Evolutionary conservation across 2,329 filamentous ascomycete species (phyloP).

Genomic region (Keithomyces neogunnii): DNA sequence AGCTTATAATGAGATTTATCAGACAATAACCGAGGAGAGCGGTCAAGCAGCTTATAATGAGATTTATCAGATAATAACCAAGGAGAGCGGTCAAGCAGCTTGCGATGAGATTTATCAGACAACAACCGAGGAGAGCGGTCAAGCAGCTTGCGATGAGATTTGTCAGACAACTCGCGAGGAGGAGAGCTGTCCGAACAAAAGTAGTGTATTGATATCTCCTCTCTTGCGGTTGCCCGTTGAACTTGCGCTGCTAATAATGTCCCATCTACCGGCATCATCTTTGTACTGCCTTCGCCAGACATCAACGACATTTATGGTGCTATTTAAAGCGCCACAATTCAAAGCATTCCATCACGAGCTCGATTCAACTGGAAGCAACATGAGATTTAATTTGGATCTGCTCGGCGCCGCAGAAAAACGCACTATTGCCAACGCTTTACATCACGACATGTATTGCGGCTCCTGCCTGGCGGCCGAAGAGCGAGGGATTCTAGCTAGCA

Average conservation of each 20-base stretch:
- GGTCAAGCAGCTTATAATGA: no score
- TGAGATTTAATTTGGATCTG: background rate
- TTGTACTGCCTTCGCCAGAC: background rate
- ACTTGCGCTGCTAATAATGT: background rate
- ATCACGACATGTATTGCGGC: constrained; percentile 1
- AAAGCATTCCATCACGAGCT: background rate
- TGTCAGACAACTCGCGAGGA: no score
- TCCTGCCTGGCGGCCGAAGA: background rate
- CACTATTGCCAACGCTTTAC: background rate
- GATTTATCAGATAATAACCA: no score
- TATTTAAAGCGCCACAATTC: background rate
- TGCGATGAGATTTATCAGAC: no score
- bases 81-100: no score
- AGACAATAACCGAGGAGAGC: no score
- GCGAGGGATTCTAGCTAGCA: background rate
- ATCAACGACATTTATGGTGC: background rate
- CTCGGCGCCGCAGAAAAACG: background rate
- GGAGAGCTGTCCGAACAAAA: no score
- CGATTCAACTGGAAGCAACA: background rate
- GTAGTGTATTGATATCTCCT: background rate
- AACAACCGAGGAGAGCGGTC: no score
- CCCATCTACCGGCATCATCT: background rate
- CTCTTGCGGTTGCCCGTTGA: background rate
- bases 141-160: no score
- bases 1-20: no score